phyloP scores from a whole-genome alignment of 1,139 yeast genomes.

The Nakaseomyces sp. region DNA sequence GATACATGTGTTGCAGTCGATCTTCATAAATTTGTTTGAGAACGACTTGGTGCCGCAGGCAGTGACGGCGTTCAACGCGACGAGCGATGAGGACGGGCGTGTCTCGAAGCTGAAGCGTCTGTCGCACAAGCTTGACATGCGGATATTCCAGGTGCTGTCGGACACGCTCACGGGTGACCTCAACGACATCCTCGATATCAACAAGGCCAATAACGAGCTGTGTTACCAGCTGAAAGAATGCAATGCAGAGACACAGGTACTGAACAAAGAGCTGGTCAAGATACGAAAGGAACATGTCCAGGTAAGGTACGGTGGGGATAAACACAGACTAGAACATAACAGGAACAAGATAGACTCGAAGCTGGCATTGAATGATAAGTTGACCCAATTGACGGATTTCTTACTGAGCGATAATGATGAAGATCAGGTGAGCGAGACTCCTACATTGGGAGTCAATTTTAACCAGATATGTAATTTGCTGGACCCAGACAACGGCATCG shows the following conservation, averaged over 20 bases:
- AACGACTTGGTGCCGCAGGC: constrained; percentile 20
- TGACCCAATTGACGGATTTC: constrained; percentile 11
- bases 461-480: constrained; percentile 11
- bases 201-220: constrained; percentile 28
- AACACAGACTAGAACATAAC: constrained; percentile 14
- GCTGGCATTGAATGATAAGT: constrained; percentile 14
- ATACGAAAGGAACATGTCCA: constrained; percentile 13
- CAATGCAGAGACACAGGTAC: constrained; percentile 13
- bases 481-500: constrained; percentile 20
- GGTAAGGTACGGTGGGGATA: constrained; percentile 14
- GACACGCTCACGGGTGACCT: no score
- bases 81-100: constrained; percentile 8
- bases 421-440: no score
- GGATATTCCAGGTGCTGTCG: constrained; percentile 21
- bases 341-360: constrained; percentile 12
- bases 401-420: constrained; percentile 8
- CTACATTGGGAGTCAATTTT: constrained; percentile 1
- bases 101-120: constrained; percentile 12
- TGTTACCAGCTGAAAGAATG: constrained; percentile 20
- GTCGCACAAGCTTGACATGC: constrained; percentile 23
- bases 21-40: constrained; percentile 17
- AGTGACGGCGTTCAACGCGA: constrained; percentile 13
- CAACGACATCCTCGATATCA: constrained; percentile 26
- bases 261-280: constrained; percentile 17
- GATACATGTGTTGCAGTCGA: constrained; percentile 18